Evolutionary conservation across 768 basidiomycete genomes (phyloP), one percentile per base, ranked within the genome.

Genomic region (Leccinum subgranulosum): DNA sequence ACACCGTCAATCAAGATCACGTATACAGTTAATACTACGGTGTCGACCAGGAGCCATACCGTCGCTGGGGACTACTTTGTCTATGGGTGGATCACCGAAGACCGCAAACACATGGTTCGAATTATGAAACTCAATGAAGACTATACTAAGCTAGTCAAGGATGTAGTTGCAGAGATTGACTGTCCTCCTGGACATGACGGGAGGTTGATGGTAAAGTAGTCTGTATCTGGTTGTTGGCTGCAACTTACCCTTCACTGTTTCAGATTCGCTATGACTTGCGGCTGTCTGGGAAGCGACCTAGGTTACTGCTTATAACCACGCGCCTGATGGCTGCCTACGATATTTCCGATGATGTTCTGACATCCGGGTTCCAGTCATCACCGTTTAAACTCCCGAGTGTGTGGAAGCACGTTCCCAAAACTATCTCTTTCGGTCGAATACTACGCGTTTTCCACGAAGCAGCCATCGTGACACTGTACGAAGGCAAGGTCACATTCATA

Each of bases 181-280:
- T 71, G 66, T 19, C 69, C 69, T 29, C 49, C 57, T 1, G 71
- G 69, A 29, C 65, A 63, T 33, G 60, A 65, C 7, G 71, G 69
- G 29, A 66, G 55, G 49, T 33, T 71, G 14, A 70, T 69, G 62
- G 69, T 71, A 56, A 23, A 41, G 47, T 25, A n/a, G 9, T 19
- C 29, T 17, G 15, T 10, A 28, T 12, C 17, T 19, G 29, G 2
- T 56, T 23, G 3, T 56, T 27, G 34, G n/a, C 19, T 14, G 2
- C 25, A n/a, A 43, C 53, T 61, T 4, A 61, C 19, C 6, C 11
- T 25, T 11, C 29, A 3, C 8, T 36, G 3, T 34, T 36, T 34
- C 43, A 71, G 69, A 54, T 71, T 33, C 71, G 67, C 25, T 71
- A 71, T 31, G 71, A 71, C 46, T 47, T 71, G 51, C 62, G 71